A percentile compares a stretch with the other conserved stretches of the same genome.
Evolutionary conservation across 495 filamentous ascomycete species (phyloP).

Genomic region (Cercophora samala): DNA sequence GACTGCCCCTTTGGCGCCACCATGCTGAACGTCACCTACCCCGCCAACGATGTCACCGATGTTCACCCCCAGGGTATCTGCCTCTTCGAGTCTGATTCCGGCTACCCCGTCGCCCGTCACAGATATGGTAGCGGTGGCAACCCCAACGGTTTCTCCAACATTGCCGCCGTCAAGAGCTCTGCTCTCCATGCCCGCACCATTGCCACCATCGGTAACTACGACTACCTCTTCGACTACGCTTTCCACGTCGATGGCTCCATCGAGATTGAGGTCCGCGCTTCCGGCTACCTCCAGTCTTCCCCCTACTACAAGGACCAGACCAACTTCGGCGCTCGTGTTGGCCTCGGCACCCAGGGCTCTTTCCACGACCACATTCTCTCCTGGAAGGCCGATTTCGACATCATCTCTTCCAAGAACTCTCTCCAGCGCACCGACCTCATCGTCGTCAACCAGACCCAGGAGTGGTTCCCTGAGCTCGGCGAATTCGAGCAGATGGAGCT

Average conservation of each 20-base stretch:
- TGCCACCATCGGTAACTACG: slow-evolving; percentile 55
- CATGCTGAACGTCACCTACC: slow-evolving; percentile 42
- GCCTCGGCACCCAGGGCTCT: slow-evolving; percentile 43
- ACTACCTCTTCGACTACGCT: slow-evolving; percentile 45
- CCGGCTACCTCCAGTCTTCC: slow-evolving; percentile 51
- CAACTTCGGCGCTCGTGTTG: slow-evolving; percentile 50
- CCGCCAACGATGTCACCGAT: slow-evolving; percentile 35
- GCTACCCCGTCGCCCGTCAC: slow-evolving; percentile 49
- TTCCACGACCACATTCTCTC: slow-evolving; percentile 54
- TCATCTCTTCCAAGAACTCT: slow-evolving; percentile 47
- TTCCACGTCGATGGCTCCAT: slow-evolving; percentile 58
- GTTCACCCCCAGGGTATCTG: slow-evolving; percentile 46
- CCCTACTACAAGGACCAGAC: slow-evolving; percentile 47
- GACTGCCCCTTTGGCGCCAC: slow-evolving; percentile 53
- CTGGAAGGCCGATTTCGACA: slow-evolving; percentile 56
- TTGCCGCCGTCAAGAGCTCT: slow-evolving; percentile 44
- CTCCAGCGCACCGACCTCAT: slow-evolving; percentile 43
- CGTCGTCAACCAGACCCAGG: slow-evolving; percentile 43
- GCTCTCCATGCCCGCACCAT: slow-evolving; percentile 45
- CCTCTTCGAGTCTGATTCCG: slow-evolving; percentile 51
- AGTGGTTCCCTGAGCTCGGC: slow-evolving; percentile 46
- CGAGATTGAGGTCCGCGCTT: slow-evolving; percentile 53
- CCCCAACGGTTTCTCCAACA: slow-evolving; percentile 38
- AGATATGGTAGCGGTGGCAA: slow-evolving; percentile 32
- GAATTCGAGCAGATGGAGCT: slow-evolving; percentile 50